Evolutionary conservation across 371 early-diverging fungal genomes (phyloP), one percentile per base, ranked within the genome.

Genomic region (Circinella minor): DNA sequence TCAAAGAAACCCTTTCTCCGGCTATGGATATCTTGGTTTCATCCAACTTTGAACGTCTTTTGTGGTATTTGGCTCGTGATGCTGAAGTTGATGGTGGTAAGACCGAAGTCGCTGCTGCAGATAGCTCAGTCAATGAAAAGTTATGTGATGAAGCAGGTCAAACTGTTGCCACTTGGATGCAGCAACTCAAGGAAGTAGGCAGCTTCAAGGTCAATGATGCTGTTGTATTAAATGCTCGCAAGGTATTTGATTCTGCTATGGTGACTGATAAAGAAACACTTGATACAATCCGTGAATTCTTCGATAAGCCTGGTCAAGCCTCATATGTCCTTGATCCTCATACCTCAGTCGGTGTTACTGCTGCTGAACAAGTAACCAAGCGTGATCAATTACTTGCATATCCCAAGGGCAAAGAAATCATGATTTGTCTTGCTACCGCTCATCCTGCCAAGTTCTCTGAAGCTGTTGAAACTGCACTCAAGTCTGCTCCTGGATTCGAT

Each of bases 1-100:
- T 95, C 18, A 78, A 88, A 66, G 91, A 89, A 65, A 98, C 97
- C 0, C 86, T 92, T 20, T 92, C 93, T n/a, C 99, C 99, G 34
- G 98, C 99, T 55, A 96, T 98, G 99, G 99, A 98, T 74, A 98
- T 98, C 70, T 86, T 94, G 47, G 92, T 98, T 39, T 92, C 93
- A 60, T 94, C 94, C 74, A 98, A 98, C 85, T 98, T 98, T 90
- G 99, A 98, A 83, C 94, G 99, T 71, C 81, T 96, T 68, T 80
- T 96, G 68, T 97, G 95, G 94, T 95, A 96, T 73, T 84, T 96
- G 55, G 94, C 89, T 4, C 87, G 88, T 69, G 93, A 91, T 38
- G 77, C 80, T 17, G 81, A 79, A 38, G 73, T 36, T 34, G 82
- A 77, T 54, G 61, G 75, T 48, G 72, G 75, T 13, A 68, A 67